These are phyloP conservation scores for Tylopilus sp. DNA, from an alignment of 768 basidiomycete genomes.

Conservation along the genomic window DNA sequence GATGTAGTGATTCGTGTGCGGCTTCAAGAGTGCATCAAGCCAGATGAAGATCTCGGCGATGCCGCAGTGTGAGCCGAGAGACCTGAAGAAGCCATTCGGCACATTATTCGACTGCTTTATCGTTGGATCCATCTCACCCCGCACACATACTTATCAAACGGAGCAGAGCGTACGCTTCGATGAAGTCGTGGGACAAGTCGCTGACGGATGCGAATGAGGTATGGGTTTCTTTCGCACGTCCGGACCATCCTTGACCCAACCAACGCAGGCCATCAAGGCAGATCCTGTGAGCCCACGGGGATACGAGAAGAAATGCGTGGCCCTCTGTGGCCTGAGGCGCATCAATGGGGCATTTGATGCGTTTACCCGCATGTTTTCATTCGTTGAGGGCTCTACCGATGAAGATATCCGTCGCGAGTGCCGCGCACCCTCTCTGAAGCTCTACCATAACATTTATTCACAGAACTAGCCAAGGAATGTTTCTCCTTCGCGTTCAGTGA, in stretches of 20 bases:
- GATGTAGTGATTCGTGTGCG: not conserved
- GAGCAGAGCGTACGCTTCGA: slow-evolving; percentile 3
- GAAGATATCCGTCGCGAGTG: not conserved
- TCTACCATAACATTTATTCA: not conserved
- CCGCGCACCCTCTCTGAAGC: not conserved
- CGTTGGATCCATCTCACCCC: not conserved
- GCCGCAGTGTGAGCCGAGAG: not conserved
- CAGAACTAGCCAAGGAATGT: not conserved
- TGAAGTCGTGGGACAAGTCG: not conserved
- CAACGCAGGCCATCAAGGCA: not conserved
- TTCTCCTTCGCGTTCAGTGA: not conserved
- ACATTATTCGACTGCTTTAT: slow-evolving; percentile 6
- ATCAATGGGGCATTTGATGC: not conserved
- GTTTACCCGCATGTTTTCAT: not conserved
- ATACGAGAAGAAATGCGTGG: not conserved
- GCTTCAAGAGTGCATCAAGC: not conserved
- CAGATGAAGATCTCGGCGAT: not conserved
- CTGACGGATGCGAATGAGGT: slow-evolving; percentile 1
- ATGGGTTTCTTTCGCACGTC: not conserved
- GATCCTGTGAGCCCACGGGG: not conserved
- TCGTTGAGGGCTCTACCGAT: not conserved
- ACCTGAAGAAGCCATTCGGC: not conserved
- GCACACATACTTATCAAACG: slow-evolving; percentile 7
- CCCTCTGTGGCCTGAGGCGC: not conserved
- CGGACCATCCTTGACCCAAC: not conserved